These are phyloP conservation scores for Paramecium biaurelia DNA, from an alignment of 73 alveolate genomes.

Conservation along the genomic window DNA sequence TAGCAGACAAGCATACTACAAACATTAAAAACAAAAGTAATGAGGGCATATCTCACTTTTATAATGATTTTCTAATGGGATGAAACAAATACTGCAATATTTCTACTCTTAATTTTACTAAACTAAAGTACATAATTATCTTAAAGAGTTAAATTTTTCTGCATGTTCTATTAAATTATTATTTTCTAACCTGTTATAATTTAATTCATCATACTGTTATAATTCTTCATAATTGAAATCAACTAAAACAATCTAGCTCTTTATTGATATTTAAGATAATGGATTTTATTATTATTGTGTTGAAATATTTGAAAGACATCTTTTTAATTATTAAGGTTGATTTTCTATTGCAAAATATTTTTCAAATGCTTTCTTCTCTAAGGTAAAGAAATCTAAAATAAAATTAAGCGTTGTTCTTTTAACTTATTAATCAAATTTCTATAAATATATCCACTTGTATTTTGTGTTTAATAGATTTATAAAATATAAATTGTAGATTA, in stretches of 20 bases:
- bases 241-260: background rate
- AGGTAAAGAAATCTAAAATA: background rate
- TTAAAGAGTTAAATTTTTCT: background rate
- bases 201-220: no score
- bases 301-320: background rate
- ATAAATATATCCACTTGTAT: background rate
- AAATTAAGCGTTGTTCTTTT: background rate
- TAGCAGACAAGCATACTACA: background rate
- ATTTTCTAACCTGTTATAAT: background rate
- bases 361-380: background rate
- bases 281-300: background rate
- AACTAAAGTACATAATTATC: background rate
- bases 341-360: background rate
- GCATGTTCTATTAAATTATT: background rate
- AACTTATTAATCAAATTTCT: background rate
- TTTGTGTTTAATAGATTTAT: background rate
- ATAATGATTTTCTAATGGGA: background rate
- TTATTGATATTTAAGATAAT: background rate
- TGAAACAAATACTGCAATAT: background rate
- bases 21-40: background rate
- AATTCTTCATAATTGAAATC: background rate
- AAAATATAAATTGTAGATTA: background rate
- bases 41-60: background rate
- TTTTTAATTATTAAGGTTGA: background rate
- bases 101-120: background rate